These are phyloP conservation scores for Sisymbrium irio DNA, from an alignment of 345 rosid species.

Conservation along the genomic window DNA sequence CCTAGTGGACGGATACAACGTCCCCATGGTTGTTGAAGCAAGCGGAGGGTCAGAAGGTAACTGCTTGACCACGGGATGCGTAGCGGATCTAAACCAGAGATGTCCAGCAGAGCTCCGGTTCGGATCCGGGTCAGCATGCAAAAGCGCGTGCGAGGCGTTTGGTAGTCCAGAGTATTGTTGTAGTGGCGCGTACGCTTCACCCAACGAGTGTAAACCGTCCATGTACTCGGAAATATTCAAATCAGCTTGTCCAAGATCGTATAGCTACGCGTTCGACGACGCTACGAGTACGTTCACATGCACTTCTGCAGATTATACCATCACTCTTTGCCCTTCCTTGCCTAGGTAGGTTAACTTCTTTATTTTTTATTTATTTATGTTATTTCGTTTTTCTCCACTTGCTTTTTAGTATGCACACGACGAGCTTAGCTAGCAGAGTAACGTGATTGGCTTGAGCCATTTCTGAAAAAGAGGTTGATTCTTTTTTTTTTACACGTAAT, in stretches of 20 bases:
- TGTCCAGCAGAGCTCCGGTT: slow-evolving; percentile 60
- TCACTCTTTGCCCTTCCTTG: slow-evolving; percentile 71
- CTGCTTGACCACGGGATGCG: slow-evolving; percentile 63
- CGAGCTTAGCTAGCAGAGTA: slow-evolving; percentile 39
- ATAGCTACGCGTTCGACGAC: slow-evolving; percentile 81
- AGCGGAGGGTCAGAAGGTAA: slow-evolving; percentile 51
- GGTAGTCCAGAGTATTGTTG: slow-evolving; percentile 64
- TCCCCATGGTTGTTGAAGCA: slow-evolving; percentile 57
- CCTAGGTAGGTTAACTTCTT: slow-evolving; percentile 46
- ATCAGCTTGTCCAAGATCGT: slow-evolving; percentile 62
- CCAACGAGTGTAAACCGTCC: slow-evolving; percentile 59
- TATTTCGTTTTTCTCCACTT: neutral
- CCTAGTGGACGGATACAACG: slow-evolving; percentile 19
- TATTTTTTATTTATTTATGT: neutral
- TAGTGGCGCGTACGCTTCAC: slow-evolving; percentile 57
- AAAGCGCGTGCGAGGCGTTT: slow-evolving; percentile 83
- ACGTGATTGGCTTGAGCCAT: slow-evolving; percentile 33
- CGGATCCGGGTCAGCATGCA: slow-evolving; percentile 46
- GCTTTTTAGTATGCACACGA: slow-evolving; percentile 28
- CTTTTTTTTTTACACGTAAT: slow-evolving; percentile 29
- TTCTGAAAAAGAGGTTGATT: slow-evolving; percentile 12
- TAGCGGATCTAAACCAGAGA: slow-evolving; percentile 52
- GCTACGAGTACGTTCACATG: slow-evolving; percentile 76
- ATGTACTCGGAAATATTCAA: slow-evolving; percentile 61
- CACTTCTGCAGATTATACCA: slow-evolving; percentile 52